phyloP scores from a whole-genome alignment of 2,329 filamentous ascomycete species.

The Pseudofabraea citricarpa region DNA sequence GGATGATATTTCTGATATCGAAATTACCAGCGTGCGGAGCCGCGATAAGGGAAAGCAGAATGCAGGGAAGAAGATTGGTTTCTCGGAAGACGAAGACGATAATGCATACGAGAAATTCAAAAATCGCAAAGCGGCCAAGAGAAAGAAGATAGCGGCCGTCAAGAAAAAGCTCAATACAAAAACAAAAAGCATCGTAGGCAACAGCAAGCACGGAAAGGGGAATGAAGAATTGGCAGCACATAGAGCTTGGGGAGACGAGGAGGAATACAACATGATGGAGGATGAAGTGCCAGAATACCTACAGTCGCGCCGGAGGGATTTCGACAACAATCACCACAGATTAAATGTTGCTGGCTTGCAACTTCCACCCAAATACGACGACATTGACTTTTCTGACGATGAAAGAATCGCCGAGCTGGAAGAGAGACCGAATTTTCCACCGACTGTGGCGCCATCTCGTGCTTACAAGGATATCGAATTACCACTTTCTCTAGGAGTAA shows the following conservation, averaged over 20 bases:
- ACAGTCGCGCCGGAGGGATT: conserved; percentile 58
- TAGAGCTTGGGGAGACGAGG: conserved; percentile 22
- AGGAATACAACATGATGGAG: conserved; percentile 23
- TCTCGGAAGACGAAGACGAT: conserved; percentile 52
- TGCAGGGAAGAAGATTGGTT: conserved; percentile 36
- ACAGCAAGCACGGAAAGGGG: conserved; percentile 17
- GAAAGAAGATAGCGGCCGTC: conserved; percentile 44
- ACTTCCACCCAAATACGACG: conserved; percentile 72
- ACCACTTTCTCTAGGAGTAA: conserved; percentile 69
- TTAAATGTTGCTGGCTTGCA: conserved; percentile 66
- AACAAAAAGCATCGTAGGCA: conserved; percentile 31
- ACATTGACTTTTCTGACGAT: conserved; percentile 71
- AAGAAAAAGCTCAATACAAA: conserved; percentile 40
- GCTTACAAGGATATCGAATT: conserved; percentile 72
- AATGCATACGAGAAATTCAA: conserved; percentile 61
- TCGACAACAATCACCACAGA: conserved; percentile 56
- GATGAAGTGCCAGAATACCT: conserved; percentile 65
- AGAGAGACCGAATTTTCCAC: conserved; percentile 66
- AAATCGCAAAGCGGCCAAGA: conserved; percentile 48
- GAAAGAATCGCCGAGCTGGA: conserved; percentile 55
- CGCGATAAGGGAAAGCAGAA: conserved; percentile 13
- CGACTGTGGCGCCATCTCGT: conserved; percentile 57
- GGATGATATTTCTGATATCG: conserved; percentile 2
- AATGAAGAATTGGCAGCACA: conserved; percentile 18
- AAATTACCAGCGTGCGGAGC: conserved; percentile 9